Evolutionary conservation across 106 monocot genomes (phyloP), one percentile per base, ranked within the genome.

Genomic region (Vanilla planifolia): DNA sequence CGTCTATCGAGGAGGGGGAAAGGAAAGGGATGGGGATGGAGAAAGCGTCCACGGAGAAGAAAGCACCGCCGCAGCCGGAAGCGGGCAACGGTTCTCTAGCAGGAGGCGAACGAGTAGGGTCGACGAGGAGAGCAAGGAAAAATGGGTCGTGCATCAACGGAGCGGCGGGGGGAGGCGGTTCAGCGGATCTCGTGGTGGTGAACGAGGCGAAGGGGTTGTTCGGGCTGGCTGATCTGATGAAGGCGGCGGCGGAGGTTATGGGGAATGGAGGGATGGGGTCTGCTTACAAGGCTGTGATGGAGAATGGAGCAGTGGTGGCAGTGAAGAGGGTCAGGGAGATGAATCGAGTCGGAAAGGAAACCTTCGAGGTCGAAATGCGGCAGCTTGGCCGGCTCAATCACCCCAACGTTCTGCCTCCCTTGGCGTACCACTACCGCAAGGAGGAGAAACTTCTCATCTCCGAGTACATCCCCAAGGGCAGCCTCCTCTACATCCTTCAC

Each of bases 191-290:
- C 40, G 72, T 82, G 57, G 68, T 94, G 77, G 59, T 64, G 26
- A 78, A 59, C 53, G 89, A 75, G 73, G 52, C 32, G 30, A 85
- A 78, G 60, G 89, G 85, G 8, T 29, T 22, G 27, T 77, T 94
- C 47, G 80, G 69, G 23, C 2, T 89, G 71, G 21, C 59, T 24
- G 89, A 94, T 37, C 24, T 94, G 70, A 86, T 94, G 94, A 94
- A 83, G 68, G 89, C 94, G 21, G 74, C 85, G 11, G 94, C 94
- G 5, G 94, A 89, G 78, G 77, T 89, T 79, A 41, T 94, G 51
- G 89, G 85, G 9, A 86, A 65, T 47, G 88, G 85, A 5, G 77
- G 80, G 30, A 22, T 83, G 39, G 89, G 94, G 46, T 80, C 94
- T 1, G 75, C 79, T 22, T 94, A 83, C 73, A 94, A 16, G 50